A percentile compares a stretch with the other conserved stretches of the same genome.
phyloP scores from a whole-genome alignment of 768 basidiomycete genomes.

The Dacryopinax primogenitus region DNA sequence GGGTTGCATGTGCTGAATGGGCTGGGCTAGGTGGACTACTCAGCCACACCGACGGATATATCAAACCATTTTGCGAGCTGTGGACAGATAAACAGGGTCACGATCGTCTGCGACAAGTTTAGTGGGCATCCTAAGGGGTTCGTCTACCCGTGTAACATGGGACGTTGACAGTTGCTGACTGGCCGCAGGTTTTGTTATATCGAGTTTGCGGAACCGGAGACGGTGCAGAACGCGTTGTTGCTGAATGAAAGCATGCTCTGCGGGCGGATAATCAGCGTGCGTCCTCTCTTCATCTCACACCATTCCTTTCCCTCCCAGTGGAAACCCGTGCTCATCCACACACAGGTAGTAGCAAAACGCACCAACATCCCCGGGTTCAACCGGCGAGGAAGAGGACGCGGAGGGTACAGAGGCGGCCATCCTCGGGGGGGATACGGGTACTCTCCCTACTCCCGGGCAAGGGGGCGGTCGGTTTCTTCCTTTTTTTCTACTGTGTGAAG shows the following conservation, averaged over 20 bases:
- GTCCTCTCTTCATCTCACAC: conserved; percentile 19
- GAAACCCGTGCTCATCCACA: background rate
- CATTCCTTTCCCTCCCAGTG: background rate
- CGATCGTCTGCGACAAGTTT: conserved; percentile 98
- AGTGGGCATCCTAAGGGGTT: conserved; percentile 99
- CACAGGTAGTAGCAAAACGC: conserved; percentile 83
- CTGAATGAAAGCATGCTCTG: conserved; percentile 95
- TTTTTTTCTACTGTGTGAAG: background rate
- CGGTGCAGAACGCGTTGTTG: conserved; percentile 79
- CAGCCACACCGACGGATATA: conserved; percentile 94
- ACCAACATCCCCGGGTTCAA: conserved; percentile 92
- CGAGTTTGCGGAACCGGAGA: conserved; percentile 88
- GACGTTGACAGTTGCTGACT: background rate
- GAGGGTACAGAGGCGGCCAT: conserved; percentile 44
- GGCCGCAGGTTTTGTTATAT: conserved; percentile 82
- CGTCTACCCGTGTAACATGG: conserved; percentile 18
- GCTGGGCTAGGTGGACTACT: conserved; percentile 74
- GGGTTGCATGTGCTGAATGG: conserved; percentile 1
- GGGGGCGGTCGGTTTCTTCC: background rate
- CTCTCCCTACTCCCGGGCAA: background rate
- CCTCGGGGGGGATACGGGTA: conserved; percentile 41
- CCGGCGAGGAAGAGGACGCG: conserved; percentile 48
- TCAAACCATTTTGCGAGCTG: conserved; percentile 95
- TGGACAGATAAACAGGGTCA: conserved; percentile 96
- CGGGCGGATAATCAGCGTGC: conserved; percentile 81